A percentile compares a stretch with the other conserved stretches of the same genome.
phyloP scores from a whole-genome alignment of 352 stramenopile species.

The Globisporangium spiculum region DNA sequence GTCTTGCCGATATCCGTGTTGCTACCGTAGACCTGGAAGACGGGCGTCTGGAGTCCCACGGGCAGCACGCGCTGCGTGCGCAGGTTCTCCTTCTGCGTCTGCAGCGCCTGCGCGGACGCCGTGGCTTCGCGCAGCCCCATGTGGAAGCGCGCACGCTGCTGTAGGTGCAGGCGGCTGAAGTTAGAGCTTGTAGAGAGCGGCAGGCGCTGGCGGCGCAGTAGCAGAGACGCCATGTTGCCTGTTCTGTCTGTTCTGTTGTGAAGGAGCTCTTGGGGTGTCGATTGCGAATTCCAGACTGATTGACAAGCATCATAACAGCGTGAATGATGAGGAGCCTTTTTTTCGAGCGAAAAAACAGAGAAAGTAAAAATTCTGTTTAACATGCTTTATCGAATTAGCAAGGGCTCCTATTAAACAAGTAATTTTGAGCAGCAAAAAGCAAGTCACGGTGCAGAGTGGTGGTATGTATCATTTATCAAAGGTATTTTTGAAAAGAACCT shows the following conservation, averaged over 20 bases:
- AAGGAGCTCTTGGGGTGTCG: neutral
- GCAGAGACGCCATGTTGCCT: constrained; percentile 4
- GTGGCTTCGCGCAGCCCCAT: constrained; percentile 40
- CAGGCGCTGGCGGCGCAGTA: neutral
- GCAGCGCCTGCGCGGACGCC: constrained; percentile 29
- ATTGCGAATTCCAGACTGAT: neutral
- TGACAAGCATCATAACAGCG: constrained; percentile 3
- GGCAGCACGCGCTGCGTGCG: constrained; percentile 49
- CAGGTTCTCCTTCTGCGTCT: constrained; percentile 42
- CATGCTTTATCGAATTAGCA: neutral
- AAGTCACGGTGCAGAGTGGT: neutral
- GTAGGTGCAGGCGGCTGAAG: neutral
- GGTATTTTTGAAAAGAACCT: neutral
- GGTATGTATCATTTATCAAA: neutral
- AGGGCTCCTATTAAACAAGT: neutral
- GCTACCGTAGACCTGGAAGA: constrained; percentile 94
- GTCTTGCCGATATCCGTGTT: constrained; percentile 99
- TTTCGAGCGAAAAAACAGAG: no score
- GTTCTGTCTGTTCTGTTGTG: neutral
- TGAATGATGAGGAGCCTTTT: neutral
- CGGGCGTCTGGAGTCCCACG: constrained; percentile 57
- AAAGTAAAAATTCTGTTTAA: neutral
- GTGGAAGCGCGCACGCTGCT: constrained; percentile 33
- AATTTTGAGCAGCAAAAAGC: no score
- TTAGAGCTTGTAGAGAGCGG: neutral